phyloP scores from a whole-genome alignment of 345 rosid genomes.

The Erysimum cheiranthoides region DNA sequence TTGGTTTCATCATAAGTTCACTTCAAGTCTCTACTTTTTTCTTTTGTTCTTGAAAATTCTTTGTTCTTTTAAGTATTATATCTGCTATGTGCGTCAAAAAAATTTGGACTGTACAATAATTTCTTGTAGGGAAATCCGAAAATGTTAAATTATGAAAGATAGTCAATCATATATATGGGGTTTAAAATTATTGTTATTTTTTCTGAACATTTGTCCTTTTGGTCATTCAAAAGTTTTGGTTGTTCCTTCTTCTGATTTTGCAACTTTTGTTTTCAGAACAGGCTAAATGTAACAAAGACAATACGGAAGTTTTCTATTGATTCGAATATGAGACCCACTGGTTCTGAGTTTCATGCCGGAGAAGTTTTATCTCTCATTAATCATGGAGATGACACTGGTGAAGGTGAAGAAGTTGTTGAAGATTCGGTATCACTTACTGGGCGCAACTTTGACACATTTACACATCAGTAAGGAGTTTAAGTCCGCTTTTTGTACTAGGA shows the following conservation, averaged over 20 bases:
- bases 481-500: constrained; percentile 11
- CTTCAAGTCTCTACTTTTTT: constrained; percentile 11
- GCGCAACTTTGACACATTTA: constrained; percentile 69
- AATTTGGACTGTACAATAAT: constrained; percentile 15
- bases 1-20: constrained; percentile 30
- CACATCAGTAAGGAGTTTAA: constrained; percentile 72
- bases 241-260: constrained; percentile 38
- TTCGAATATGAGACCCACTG: constrained; percentile 76
- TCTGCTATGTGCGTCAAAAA: constrained; percentile 3
- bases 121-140: constrained; percentile 10
- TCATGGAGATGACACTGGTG: constrained; percentile 84
- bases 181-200: neutral
- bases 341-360: constrained; percentile 84
- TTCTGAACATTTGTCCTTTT: constrained; percentile 3
- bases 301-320: constrained; percentile 90
- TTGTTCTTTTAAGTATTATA: neutral
- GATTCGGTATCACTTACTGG: constrained; percentile 64
- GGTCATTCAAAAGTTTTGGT: neutral
- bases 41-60: neutral
- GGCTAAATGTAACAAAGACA: constrained; percentile 96
- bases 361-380: constrained; percentile 59
- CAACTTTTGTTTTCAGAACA: constrained; percentile 73
- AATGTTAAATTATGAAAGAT: constrained; percentile 10
- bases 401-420: constrained; percentile 69
- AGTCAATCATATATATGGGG: constrained; percentile 5